Evolutionary conservation across 768 basidiomycete species (phyloP), one percentile per base, ranked within the genome.

Genomic region (Kwoniella dejecticola): DNA sequence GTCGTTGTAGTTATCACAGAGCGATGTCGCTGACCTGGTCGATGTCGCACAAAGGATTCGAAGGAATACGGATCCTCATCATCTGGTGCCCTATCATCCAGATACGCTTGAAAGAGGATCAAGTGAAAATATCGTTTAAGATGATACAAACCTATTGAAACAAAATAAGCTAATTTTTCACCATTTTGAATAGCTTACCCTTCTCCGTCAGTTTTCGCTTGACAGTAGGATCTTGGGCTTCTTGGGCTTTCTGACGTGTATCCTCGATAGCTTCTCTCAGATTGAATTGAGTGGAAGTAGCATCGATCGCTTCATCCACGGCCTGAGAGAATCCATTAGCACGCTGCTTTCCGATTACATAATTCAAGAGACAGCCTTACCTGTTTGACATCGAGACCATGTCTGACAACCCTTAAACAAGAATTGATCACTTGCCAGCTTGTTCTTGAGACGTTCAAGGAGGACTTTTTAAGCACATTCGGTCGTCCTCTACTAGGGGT

Each of bases 211-310:
- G 84, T 2, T 80, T 75, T 52, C 83, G 83, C 75, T 86, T 89
- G 73, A 87, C 83, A 60, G 83, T 84, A 55, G 89, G 86, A 57
- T 92, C 89, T 5, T 83, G 81, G 0, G 88, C 84, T 65, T 91
- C 86, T 66, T 91, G 91, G 0, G 93, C 91, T 21, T 81, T 80
- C n/a, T 84, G 78, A 23, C 91, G 85, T 1, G 87, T 83, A 23
- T 89, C 86, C 69, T 98, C 95, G 45, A 99, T 95, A 0, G 89
- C 84, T 60, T 95, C 89, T 31, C 91, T 85, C 13, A 97, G 79
- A 74, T 98, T 93, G 77, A 87, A 85, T 2, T 93, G 87, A 15
- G 87, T 83, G 15, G 87, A 85, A 71, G 91, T 95, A 60, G 86
- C 87, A 69, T 95, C 92, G 66, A 97, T 88, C 12, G 89, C 81